Base-by-base conservation (phyloP, 192 early-diverging fungal species). In the Funneliformis mosseae region DNA sequence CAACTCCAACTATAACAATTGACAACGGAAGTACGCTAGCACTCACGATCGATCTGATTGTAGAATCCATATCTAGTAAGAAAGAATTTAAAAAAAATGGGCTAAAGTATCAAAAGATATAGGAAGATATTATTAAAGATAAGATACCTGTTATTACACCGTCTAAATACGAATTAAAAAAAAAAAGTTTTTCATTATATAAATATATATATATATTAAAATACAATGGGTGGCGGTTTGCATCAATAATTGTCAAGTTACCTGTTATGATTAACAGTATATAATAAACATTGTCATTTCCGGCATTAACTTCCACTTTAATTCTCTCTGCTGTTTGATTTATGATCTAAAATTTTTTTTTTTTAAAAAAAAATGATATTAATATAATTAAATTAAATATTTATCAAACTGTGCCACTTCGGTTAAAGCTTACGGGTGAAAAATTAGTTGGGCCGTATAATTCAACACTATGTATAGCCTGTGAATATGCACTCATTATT, bases 1-100 rank as follows among this genome's bases (percentile, higher is more conserved):
- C 89, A 41, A 90, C 86, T 27, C 89, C 89, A 21, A 90, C 87
- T 81, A 90, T 90, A 38, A 90, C 79, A 38, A 90, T 89, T 0
- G 86, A 87, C 7, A 90, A 73, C 1, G 88, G 85, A 33, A 84
- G 74, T 5, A 77, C 66, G 42, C 83, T 83, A 8, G 86, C 88
- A n/a, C 74, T 81, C 7, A 87, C 80, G 43, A 90, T 87, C 4
- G 87, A 83, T 77, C 81, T 77, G 1, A 86, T 45, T 0, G 89
- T 90, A 4, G 76, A 80, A n/a, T 86, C 75, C 81, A 83, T 80
- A 67, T 81, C 62, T 42, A n/a, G 16, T 50, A 74, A 18, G 33
- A n/a, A 18, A 33, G 41, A 16, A 4, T 12, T 33, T 7, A 5
- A 8, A 18, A 39, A 21, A 33, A 42, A 42, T 42, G 14, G 8